Base-by-base conservation (phyloP, 2,329 filamentous ascomycete species). In the Epichloe uncinata region DNA sequence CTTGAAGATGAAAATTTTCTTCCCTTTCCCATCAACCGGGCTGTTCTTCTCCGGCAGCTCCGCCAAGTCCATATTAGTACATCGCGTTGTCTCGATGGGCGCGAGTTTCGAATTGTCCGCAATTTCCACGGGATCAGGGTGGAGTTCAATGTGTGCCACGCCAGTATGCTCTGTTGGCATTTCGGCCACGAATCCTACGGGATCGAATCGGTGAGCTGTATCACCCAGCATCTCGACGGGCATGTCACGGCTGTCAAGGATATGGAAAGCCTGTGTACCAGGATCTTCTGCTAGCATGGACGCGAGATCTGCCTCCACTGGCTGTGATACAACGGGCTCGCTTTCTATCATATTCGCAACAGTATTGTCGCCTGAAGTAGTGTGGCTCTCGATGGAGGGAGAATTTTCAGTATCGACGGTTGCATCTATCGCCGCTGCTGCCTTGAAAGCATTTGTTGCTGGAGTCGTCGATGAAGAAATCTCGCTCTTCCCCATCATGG, bases 101-200 rank as follows among this genome's bases (percentile, higher is more conserved):
- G 67, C 64, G 4, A 69, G 56, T 6, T 68, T 55, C 6, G 61
- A 60, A 26, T 64, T 64, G 44, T 68, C 69, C 1, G 63, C 66
- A 54, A 76, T 66, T 56, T 76, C 73, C 3, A 73, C 64, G 0
- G 72, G 69, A 0, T 68, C 60, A 0, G 72, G 73, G 40, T 73
- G 62, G 12, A 58, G 61, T 53, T 76, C 73, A 5, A 69, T 63
- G 1, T 59, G 58, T 6, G 72, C 69, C 7, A 54, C 54, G 0
- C 63, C 65, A 0, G 72, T 74, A 20, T 66, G 57, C 16, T 69
- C 66, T 9, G 70, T 74, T 5, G 70, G 58, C 63, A 77, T 70
- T 58, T 77, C 73, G 3, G 73, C 68, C 20, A 76, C 60, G 15
- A 68, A 40, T 1, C 73, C 72, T 2, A 74, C 63, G 0, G 73